phyloP scores from a whole-genome alignment of 495 filamentous ascomycete species.

The Pyrenopolyporus hunteri region DNA sequence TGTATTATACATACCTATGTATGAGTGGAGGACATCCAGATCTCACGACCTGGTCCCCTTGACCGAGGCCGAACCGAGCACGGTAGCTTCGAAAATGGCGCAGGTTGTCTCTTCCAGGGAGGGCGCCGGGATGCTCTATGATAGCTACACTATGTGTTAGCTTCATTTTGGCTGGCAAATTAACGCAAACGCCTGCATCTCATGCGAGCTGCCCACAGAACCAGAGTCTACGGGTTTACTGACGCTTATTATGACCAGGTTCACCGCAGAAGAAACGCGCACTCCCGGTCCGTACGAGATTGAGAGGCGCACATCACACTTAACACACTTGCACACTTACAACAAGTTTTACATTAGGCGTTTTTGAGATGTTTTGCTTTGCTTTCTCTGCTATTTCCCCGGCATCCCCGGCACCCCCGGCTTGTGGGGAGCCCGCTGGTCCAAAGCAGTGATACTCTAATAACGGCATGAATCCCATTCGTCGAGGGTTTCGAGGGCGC shows the following conservation, averaged over 20 bases:
- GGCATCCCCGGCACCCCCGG: constrained; percentile 18
- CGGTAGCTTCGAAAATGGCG: background rate
- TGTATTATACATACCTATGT: background rate
- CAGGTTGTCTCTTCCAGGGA: background rate
- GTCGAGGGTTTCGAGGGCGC: constrained; percentile 3
- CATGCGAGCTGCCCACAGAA: background rate
- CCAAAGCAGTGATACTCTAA: background rate
- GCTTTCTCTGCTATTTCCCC: constrained; percentile 5
- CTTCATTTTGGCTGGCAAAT: constrained; percentile 8
- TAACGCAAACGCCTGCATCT: background rate
- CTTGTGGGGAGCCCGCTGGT: constrained; percentile 21
- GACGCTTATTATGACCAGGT: constrained; percentile 5
- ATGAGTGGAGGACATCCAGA: background rate
- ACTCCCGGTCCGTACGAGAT: background rate
- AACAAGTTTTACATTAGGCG: background rate
- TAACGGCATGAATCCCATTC: constrained; percentile 34
- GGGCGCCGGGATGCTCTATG: background rate
- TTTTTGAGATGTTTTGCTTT: constrained; percentile 2
- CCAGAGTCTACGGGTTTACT: background rate
- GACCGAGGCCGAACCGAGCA: constrained; percentile 1
- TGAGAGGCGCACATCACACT: background rate
- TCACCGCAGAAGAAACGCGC: constrained; percentile 1
- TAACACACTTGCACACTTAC: background rate
- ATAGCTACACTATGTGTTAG: background rate
- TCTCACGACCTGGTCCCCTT: background rate